phyloP scores from a whole-genome alignment of 768 basidiomycete genomes.

The Lentinula edodes region DNA sequence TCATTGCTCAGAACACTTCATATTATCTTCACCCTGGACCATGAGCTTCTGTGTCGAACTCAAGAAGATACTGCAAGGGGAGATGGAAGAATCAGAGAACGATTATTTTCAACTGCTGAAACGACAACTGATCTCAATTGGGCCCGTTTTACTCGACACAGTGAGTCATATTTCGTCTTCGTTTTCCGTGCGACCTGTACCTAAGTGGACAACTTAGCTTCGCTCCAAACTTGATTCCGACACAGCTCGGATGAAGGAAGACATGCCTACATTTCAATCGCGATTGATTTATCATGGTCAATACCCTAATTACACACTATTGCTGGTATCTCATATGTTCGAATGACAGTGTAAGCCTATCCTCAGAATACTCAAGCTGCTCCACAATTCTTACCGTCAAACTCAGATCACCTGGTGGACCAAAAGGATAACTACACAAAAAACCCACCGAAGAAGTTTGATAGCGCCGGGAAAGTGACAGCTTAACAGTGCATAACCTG shows the following conservation, averaged over 20 bases:
- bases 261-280: slow-evolving; percentile 2
- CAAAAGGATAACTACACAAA: not conserved
- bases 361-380: too few species aligned
- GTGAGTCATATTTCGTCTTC: not conserved
- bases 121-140: slow-evolving; percentile 21
- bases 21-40: slow-evolving; percentile 46
- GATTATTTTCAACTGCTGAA: slow-evolving; percentile 24
- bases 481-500: not conserved
- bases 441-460: not conserved
- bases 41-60: slow-evolving; percentile 36
- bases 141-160: slow-evolving; percentile 16
- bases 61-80: slow-evolving; percentile 18
- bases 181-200: not conserved
- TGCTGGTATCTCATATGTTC: slow-evolving; percentile 7
- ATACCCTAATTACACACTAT: slow-evolving; percentile 4
- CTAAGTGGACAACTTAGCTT: not conserved
- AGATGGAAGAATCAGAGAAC: slow-evolving; percentile 5
- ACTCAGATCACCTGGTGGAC: not conserved
- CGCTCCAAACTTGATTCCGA: not conserved
- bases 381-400: not conserved
- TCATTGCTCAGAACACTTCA: slow-evolving; percentile 17
- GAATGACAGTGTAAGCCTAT: not conserved
- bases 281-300: slow-evolving; percentile 8
- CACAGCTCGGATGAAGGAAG: not conserved
- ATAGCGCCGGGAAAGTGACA: not conserved